Evolutionary conservation across 148 eudicot genomes (phyloP), one percentile per base, ranked within the genome.

Genomic region (Polygonum maritimum): DNA sequence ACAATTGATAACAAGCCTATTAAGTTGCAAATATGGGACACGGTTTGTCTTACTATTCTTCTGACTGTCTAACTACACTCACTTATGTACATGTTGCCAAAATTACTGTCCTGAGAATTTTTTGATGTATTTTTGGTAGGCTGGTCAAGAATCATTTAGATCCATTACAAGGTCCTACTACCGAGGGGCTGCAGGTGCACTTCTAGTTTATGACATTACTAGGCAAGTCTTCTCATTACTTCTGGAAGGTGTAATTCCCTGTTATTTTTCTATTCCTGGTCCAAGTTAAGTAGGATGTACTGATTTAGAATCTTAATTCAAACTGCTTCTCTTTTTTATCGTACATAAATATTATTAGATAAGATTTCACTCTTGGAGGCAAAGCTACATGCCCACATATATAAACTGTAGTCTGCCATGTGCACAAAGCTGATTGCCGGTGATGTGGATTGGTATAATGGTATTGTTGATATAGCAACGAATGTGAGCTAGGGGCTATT

Each of bases 11-110:
- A 84, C 83, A 89, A 87, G 80, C 90, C 92, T 19, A 89, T 89
- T 67, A 89, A 89, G 76, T 81, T 89, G 78, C 90, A 89, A 81
- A 89, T 89, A 22, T 89, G 89, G 89, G 89, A 84, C 80, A 87
- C 89, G 79, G 89, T 87, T 58, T 65, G 87, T 78, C 39, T 44
- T 13, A 72, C 49, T 71, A 39, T 18, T 39, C 73, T 38, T 14
- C 48, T 41, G 35, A 40, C 19, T 71, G 7, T 18, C 14, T 41
- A 71, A 71, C 16, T 19, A 44, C 33, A n/a, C 74, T 19, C 74
- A 44, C 51, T 15, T 41, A 40, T 41, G 19, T 71, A 26, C 36
- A 7, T 16, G 14, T 71, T 18, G 19, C 51, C 74, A n/a, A 71
- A 44, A 41, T 45, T 65, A 65, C 19, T 19, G 19, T 19, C 41